A percentile compares a stretch with the other conserved stretches of the same genome.
These are phyloP conservation scores for Neonectria hederae DNA, from an alignment of 2,329 filamentous ascomycete species.

Conservation along the genomic window DNA sequence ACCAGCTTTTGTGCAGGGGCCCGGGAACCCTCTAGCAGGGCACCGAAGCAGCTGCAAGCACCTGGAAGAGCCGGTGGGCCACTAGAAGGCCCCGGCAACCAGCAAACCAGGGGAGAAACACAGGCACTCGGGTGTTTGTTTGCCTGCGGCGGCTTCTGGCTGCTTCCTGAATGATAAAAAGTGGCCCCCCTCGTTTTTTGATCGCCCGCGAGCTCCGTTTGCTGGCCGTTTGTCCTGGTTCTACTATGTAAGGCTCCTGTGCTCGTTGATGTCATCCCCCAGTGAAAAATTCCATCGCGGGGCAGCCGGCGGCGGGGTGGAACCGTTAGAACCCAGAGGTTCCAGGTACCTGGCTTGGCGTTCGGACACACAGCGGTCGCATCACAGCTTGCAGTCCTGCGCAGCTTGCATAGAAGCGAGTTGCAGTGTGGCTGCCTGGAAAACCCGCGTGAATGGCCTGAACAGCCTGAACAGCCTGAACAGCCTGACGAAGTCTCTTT, in stretches of 20 bases:
- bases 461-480: background rate
- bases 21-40: slow-evolving; percentile 49
- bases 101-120: background rate
- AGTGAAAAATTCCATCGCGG: slow-evolving; percentile 45
- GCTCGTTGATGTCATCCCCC: slow-evolving; percentile 45
- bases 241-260: background rate
- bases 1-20: slow-evolving; percentile 44
- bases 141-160: slow-evolving; percentile 1
- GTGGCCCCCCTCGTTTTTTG: background rate
- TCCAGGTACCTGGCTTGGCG: slow-evolving; percentile 26
- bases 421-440: background rate
- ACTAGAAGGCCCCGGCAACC: slow-evolving; percentile 19
- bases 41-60: slow-evolving; percentile 38
- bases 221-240: slow-evolving; percentile 5
- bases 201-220: background rate
- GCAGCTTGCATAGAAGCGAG: background rate
- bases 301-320: slow-evolving; percentile 34
- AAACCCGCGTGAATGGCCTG: background rate
- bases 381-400: background rate
- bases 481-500: background rate
- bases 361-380: slow-evolving; percentile 13
- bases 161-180: background rate
- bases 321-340: slow-evolving; percentile 33
- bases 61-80: slow-evolving; percentile 32
- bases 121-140: slow-evolving; percentile 3